Conservation (phyloP, 2,329 filamentous ascomycete genomes). For the Arthrocladium fulminans region DNA sequence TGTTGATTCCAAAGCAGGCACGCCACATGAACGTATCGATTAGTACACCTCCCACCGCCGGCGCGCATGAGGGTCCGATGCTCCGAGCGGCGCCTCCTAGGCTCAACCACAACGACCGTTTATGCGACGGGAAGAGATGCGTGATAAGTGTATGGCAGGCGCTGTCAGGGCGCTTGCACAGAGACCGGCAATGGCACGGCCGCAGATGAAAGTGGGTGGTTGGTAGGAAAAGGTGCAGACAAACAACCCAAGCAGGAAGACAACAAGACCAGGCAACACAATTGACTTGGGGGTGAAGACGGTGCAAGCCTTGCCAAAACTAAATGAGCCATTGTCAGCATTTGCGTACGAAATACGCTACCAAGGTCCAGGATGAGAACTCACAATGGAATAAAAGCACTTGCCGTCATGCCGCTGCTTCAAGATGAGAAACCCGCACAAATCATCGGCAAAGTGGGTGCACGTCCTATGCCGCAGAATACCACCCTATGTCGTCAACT, state of each 20-base stretch:
- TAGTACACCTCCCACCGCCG: conserved; percentile 29
- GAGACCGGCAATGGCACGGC: conserved; percentile 27
- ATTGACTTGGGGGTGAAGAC: conserved; percentile 26
- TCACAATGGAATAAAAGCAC: conserved; percentile 2
- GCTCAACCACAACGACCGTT: conserved; percentile 24
- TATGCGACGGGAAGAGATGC: conserved; percentile 22
- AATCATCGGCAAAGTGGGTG: not conserved
- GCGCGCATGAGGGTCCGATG: conserved; percentile 24
- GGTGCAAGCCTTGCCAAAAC: conserved; percentile 23
- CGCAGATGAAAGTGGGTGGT: conserved; percentile 22
- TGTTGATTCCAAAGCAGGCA: conserved; percentile 32
- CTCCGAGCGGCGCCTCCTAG: conserved; percentile 24
- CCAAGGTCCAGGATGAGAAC: not conserved
- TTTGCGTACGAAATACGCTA: not conserved
- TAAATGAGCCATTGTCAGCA: conserved; percentile 2
- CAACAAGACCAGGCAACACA: conserved; percentile 19
- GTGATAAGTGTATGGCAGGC: conserved; percentile 17
- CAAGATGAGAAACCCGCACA: no score
- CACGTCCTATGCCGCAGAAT: conserved; percentile 16
- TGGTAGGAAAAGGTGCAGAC: conserved; percentile 19
- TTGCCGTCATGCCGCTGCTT: conserved; percentile 4
- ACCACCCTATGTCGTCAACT: conserved; percentile 29
- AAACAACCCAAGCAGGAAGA: conserved; percentile 20
- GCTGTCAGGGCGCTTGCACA: conserved; percentile 21
- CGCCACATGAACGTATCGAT: conserved; percentile 29